Percentiles rank a stretch among this genome's conserved stretches.
Evolutionary conservation across 768 basidiomycete genomes (phyloP).

Genomic region (Lyophyllum decastes): DNA sequence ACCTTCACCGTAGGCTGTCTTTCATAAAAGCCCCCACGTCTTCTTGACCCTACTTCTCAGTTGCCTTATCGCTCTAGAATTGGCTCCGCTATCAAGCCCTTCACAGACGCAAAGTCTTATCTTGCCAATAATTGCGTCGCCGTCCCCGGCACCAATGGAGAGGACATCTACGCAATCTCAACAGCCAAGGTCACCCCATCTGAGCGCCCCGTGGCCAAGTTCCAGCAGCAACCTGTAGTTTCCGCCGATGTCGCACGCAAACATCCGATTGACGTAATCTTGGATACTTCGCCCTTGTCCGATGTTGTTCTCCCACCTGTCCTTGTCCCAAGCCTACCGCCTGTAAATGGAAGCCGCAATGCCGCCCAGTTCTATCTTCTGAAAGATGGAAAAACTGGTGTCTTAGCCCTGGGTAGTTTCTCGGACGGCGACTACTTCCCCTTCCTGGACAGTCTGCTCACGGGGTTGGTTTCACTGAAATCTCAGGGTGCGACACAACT

Average conservation of each 20-base stretch:
- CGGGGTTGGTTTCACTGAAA: conserved; percentile 49
- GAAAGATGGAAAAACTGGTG: conserved; percentile 53
- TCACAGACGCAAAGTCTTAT: conserved; percentile 51
- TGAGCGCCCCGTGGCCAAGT: conserved; percentile 30
- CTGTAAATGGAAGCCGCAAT: conserved; percentile 45
- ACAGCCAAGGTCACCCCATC: conserved; percentile 5
- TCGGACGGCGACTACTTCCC: conserved; percentile 41
- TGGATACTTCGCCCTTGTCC: conserved; percentile 45
- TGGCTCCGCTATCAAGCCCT: conserved; percentile 42
- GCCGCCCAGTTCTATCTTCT: conserved; percentile 58
- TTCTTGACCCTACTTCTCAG: conserved; percentile 27
- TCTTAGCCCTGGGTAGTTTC: conserved; percentile 61
- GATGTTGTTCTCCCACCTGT: conserved; percentile 44
- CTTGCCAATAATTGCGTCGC: conserved; percentile 55
- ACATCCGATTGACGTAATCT: conserved; percentile 48
- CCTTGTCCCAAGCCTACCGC: conserved; percentile 36
- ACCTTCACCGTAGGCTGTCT: conserved; percentile 42
- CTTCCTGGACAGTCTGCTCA: conserved; percentile 44
- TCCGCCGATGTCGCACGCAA: conserved; percentile 29
- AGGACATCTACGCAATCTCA: conserved; percentile 33
- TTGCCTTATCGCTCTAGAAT: conserved; percentile 61
- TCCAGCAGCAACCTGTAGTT: conserved; percentile 41
- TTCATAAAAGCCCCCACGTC: not conserved
- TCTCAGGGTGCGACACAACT: conserved; percentile 48
- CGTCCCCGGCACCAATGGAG: conserved; percentile 48